Evolutionary conservation across 1,139 yeast species (phyloP).

Genomic region (Protomyces arabidopsidicola): DNA sequence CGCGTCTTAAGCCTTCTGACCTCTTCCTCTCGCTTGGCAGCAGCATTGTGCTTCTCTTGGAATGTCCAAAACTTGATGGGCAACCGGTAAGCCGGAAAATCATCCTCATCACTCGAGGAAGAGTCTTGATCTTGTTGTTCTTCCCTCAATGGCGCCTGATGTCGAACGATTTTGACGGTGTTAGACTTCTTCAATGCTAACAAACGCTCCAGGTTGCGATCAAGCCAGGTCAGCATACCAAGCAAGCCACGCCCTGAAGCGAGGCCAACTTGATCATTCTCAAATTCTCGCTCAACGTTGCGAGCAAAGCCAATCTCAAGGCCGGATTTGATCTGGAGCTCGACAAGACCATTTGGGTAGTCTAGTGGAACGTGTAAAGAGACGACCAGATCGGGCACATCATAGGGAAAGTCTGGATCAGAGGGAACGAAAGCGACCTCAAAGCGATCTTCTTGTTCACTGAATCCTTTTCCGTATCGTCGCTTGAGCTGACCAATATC

Average conservation of each 20-base stretch:
- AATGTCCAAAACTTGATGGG: slow-evolving; percentile 1
- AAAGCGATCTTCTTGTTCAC: background rate
- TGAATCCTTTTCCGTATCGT: background rate
- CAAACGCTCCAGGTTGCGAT: slow-evolving; percentile 54
- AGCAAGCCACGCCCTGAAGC: slow-evolving; percentile 39
- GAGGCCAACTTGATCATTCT: slow-evolving; percentile 32
- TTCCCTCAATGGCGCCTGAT: background rate
- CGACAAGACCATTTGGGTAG: slow-evolving; percentile 47
- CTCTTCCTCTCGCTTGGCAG: background rate
- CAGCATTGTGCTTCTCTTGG: background rate
- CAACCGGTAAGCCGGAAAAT: background rate
- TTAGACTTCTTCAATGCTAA: slow-evolving; percentile 57
- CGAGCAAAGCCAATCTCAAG: slow-evolving; percentile 68
- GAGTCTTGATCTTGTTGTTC: background rate
- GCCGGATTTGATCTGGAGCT: slow-evolving; percentile 51
- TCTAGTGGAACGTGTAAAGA: slow-evolving; percentile 52
- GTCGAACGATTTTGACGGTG: slow-evolving; percentile 49
- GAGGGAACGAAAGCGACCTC: slow-evolving; percentile 45
- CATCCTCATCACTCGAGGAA: background rate
- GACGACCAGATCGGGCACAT: slow-evolving; percentile 50
- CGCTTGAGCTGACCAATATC: slow-evolving; percentile 18
- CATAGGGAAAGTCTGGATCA: slow-evolving; percentile 73
- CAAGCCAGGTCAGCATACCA: slow-evolving; percentile 55
- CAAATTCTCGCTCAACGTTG: slow-evolving; percentile 64
- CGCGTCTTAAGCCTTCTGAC: background rate